phyloP scores from a whole-genome alignment of 1,284 basidiomycete genomes.

The Apiotrichum gamsii region DNA sequence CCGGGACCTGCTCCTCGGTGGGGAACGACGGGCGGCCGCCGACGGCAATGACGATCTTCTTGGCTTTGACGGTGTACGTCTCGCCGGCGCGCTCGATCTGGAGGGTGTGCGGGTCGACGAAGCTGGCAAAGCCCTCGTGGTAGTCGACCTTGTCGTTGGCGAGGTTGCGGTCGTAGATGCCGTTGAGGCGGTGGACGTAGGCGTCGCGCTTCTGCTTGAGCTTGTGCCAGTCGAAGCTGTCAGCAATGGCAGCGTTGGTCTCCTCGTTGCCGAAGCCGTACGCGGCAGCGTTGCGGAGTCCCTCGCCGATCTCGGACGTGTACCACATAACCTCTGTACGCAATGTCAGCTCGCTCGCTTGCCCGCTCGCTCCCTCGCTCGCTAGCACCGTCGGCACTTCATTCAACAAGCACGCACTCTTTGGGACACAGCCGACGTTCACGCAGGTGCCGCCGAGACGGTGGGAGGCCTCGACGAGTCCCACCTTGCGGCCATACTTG shows the following conservation, averaged over 20 bases:
- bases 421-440: conserved; percentile 52
- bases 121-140: conserved; percentile 70
- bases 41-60: conserved; percentile 75
- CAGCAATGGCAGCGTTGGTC: conserved; percentile 50
- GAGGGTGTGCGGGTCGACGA: conserved; percentile 61
- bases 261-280: conserved; percentile 67
- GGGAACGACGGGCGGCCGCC: conserved; percentile 82
- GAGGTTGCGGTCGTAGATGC: conserved; percentile 86
- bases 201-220: conserved; percentile 94
- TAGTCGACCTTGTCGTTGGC: conserved; percentile 84
- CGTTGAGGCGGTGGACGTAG: conserved; percentile 85
- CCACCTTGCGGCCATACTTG: conserved; percentile 92
- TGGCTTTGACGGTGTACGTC: conserved; percentile 63
- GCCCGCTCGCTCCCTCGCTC: neutral
- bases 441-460: conserved; percentile 93
- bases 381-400: neutral
- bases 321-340: conserved; percentile 98
- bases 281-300: conserved; percentile 62
- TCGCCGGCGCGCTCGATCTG: conserved; percentile 59
- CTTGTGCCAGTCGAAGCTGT: conserved; percentile 76
- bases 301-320: conserved; percentile 86
- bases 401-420: conserved; percentile 23
- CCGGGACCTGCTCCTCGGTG: conserved; percentile 73
- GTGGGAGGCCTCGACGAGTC: conserved; percentile 72
- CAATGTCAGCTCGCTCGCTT: conserved; percentile 6